A percentile compares a stretch with the other conserved stretches of the same genome.
Evolutionary conservation across 2,329 filamentous ascomycete species (phyloP).

Genomic region (Alternaria sp.): DNA sequence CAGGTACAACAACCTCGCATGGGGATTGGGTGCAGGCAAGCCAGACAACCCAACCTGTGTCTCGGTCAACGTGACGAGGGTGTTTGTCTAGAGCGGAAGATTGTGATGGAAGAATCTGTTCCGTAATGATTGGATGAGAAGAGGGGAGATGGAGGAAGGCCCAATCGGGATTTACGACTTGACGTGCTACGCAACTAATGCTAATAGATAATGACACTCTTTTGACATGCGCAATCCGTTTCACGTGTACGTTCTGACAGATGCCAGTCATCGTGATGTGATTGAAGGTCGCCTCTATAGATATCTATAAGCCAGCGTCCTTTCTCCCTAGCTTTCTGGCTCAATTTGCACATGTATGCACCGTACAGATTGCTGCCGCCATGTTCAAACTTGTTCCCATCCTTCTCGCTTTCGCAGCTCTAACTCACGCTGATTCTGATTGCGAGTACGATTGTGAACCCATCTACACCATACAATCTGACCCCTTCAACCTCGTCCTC

Average conservation of each 20-base stretch:
- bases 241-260: background rate
- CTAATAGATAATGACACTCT: background rate
- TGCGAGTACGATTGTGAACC: background rate
- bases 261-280: background rate
- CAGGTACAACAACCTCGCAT: slow-evolving; percentile 52
- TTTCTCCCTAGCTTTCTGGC: background rate
- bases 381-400: background rate
- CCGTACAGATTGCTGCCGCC: background rate
- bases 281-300: background rate
- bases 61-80: slow-evolving; percentile 51
- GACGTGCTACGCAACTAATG: background rate
- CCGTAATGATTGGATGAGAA: background rate
- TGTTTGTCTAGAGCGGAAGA: slow-evolving; percentile 16
- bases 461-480: background rate
- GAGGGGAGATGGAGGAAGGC: background rate
- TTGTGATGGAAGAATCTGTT: background rate
- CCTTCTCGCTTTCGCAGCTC: background rate
- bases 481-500: background rate
- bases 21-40: slow-evolving; percentile 48
- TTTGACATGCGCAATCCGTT: background rate
- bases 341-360: background rate
- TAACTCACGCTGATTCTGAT: background rate
- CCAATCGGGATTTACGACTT: background rate
- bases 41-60: slow-evolving; percentile 57
- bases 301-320: background rate